Base-by-base conservation (phyloP, 1,284 basidiomycete genomes). In the Irpex sp. region DNA sequence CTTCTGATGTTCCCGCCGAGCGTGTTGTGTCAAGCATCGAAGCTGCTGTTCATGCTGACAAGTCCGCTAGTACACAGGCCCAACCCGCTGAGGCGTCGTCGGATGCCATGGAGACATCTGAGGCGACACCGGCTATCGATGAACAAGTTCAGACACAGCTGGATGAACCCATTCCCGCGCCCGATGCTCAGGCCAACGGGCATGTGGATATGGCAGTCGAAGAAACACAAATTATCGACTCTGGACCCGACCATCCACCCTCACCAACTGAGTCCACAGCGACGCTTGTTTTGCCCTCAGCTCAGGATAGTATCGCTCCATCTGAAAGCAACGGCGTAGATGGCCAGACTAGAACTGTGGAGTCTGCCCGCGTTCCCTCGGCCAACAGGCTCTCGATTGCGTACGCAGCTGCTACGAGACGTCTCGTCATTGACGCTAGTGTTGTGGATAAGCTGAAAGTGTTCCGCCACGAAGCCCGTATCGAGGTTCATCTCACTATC, bases 381-480 rank as follows among this genome's bases (percentile, higher is more conserved):
- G 87, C 90, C 31, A 92, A 92, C 70, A 85, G 90, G n/a, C 76
- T 98, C n/a, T 96, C 93, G 11, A 93, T 98, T 71, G 91, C 97
- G 0, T 99, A 97, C 75, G 94, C 95, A 65, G 89, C 90, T 51
- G 94, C 93, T 57, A 88, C 89, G 62, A 83, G 93, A 62, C 84
- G 97, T 44, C 82, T 99, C 56, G 90, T 96, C 31, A 84, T 98
- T 64, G 92, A 98, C 75, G 92, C 96, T 2, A 89, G 92, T 64
- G 87, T 93, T 21, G 92, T 98, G 40, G 87, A 92, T 54, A 85
- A 83, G 63, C 82, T 99, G 62, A 89, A 85, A 69, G 85, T 99
- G 11, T 91, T 86, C 77, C 85, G 97, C 59, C 82, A 83, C 37
- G 91, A 94, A 68, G 94, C 92, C 47, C 87, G 90, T 59, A 91